A percentile compares a stretch with the other conserved stretches of the same genome.
Evolutionary conservation across 257 asterid genomes (phyloP).

Genomic region (Rauvolfia tetraphylla): DNA sequence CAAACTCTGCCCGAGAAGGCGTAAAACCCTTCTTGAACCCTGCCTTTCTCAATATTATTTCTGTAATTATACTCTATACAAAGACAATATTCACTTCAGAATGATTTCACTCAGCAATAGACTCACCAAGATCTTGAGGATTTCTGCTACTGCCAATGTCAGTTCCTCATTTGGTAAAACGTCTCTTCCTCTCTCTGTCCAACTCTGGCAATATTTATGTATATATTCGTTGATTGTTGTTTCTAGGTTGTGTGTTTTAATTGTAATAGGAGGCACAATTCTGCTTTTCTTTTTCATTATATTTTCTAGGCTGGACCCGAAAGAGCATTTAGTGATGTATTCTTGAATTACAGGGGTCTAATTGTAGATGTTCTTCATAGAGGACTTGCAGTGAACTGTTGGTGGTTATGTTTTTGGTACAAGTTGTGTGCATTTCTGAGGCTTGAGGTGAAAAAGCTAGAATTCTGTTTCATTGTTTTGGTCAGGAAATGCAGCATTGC

Average conservation of each 20-base stretch:
- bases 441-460: background rate
- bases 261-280: background rate
- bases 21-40: constrained; percentile 38
- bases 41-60: background rate
- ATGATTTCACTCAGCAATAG: constrained; percentile 50
- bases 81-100: background rate
- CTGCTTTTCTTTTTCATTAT: background rate
- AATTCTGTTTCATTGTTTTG: background rate
- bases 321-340: background rate
- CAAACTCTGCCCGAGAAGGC: background rate
- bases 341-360: background rate
- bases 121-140: constrained; percentile 38
- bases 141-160: constrained; percentile 23
- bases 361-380: background rate
- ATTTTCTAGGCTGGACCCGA: background rate
- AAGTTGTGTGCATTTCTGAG: background rate
- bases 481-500: constrained; percentile 30
- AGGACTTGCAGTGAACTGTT: constrained; percentile 26
- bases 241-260: background rate
- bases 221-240: background rate
- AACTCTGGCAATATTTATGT: background rate
- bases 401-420: constrained; percentile 1
- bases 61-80: background rate
- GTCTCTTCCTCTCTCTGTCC: background rate
- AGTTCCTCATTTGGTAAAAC: constrained; percentile 33